Percentiles rank a stretch among this genome's conserved stretches.
These are phyloP conservation scores for Fraxinus angustifolia DNA, from an alignment of 305 asterid genomes.

Conservation along the genomic window DNA sequence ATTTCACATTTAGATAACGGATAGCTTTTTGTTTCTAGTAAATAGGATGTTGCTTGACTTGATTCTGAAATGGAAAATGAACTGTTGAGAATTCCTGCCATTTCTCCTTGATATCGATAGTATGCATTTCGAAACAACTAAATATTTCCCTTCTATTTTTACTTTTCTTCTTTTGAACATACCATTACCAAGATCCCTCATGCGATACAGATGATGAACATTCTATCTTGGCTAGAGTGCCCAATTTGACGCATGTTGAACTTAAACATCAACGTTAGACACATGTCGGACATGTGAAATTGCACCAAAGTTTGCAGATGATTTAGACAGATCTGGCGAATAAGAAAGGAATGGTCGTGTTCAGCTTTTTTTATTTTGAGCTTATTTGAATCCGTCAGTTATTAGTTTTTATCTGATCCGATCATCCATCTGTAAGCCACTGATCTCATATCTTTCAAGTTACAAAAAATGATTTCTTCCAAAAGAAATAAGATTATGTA, in stretches of 20 bases:
- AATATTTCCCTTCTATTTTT: neutral
- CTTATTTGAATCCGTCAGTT: neutral
- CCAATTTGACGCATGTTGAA: neutral
- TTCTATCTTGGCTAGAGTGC: neutral
- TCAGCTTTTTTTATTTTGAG: neutral
- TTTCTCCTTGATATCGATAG: neutral
- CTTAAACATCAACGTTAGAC: neutral
- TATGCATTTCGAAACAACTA: neutral
- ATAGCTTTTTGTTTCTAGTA: neutral
- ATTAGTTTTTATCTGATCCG: neutral
- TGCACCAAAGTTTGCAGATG: neutral
- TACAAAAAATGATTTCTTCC: neutral
- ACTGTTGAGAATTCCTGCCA: neutral
- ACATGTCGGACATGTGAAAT: neutral
- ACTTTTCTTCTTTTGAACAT: neutral
- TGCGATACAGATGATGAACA: neutral
- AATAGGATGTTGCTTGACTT: neutral
- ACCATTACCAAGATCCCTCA: neutral
- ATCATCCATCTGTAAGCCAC: neutral
- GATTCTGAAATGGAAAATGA: neutral
- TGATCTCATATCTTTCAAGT: neutral
- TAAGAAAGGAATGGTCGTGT: neutral
- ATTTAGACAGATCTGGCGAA: neutral
- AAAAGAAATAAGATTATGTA: neutral
- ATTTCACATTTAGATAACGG: neutral